Percentiles rank a stretch among this genome's conserved stretches.
phyloP scores from a whole-genome alignment of 768 basidiomycete genomes.

The Trametopsis cervina region DNA sequence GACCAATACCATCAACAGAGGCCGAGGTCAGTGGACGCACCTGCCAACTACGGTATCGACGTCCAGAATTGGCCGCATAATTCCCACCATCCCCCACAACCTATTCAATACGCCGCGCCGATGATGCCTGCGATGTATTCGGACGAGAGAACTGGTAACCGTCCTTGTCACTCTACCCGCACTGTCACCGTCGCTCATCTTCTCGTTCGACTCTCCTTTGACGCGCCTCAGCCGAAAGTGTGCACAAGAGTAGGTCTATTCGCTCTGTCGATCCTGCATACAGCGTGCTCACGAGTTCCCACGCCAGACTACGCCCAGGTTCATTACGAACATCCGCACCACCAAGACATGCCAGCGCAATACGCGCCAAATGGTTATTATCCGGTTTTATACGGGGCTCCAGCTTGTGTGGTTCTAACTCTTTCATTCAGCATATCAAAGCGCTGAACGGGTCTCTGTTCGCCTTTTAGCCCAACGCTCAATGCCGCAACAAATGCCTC shows the following conservation, averaged over 20 bases:
- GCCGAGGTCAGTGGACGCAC: slow-evolving; percentile 12
- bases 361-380: slow-evolving; percentile 15
- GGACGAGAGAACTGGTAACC: slow-evolving; percentile 51
- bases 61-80: slow-evolving; percentile 22
- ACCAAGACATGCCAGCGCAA: neutral
- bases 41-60: slow-evolving; percentile 22
- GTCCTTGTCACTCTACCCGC: slow-evolving; percentile 13
- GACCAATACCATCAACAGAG: slow-evolving; percentile 19
- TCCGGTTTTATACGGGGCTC: slow-evolving; percentile 11
- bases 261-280: neutral
- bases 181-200: neutral
- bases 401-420: slow-evolving; percentile 17
- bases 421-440: slow-evolving; percentile 40
- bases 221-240: neutral
- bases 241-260: slow-evolving; percentile 6
- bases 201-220: neutral
- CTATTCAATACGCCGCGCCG: slow-evolving; percentile 35
- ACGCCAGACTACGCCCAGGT: slow-evolving; percentile 3
- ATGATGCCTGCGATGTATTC: slow-evolving; percentile 43
- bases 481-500: slow-evolving; percentile 28
- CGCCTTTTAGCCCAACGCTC: slow-evolving; percentile 49
- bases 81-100: slow-evolving; percentile 27
- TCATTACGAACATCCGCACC: slow-evolving; percentile 15
- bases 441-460: slow-evolving; percentile 47
- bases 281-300: neutral